phyloP scores from a whole-genome alignment of 2,329 filamentous ascomycete species.

The Aspergillus sclerotialis region DNA sequence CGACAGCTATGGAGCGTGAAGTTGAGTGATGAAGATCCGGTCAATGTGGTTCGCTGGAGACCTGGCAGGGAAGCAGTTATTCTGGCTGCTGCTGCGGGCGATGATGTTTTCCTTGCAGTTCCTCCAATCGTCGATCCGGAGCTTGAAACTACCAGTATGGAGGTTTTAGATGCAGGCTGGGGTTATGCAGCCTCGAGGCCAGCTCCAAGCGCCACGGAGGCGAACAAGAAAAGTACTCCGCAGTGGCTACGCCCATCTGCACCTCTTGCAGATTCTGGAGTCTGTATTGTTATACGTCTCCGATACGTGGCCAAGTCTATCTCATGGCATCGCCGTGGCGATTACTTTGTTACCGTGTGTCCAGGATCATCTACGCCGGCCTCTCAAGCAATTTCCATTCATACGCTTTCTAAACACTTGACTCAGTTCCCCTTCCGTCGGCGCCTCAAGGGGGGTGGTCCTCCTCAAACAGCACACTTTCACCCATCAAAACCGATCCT shows the following conservation, averaged over 20 bases:
- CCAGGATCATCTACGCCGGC: constrained; percentile 50
- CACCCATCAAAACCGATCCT: constrained; percentile 89
- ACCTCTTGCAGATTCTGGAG: constrained; percentile 64
- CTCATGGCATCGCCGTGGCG: constrained; percentile 87
- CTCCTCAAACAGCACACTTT: constrained; percentile 84
- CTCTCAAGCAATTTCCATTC: constrained; percentile 71
- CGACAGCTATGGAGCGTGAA: constrained; percentile 81
- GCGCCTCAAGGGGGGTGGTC: constrained; percentile 60
- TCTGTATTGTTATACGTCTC: constrained; percentile 74
- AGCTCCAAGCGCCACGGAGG: constrained; percentile 42
- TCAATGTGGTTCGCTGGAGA: constrained; percentile 84
- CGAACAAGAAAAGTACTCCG: constrained; percentile 63
- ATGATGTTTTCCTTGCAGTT: constrained; percentile 78
- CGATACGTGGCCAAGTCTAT: constrained; percentile 77
- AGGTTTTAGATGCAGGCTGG: constrained; percentile 80
- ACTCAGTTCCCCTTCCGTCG: constrained; percentile 90
- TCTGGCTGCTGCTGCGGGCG: constrained; percentile 74
- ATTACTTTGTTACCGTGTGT: constrained; percentile 89
- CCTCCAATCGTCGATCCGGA: constrained; percentile 67
- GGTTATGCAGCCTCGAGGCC: constrained; percentile 68
- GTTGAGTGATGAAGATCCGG: constrained; percentile 67
- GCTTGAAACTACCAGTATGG: constrained; percentile 65
- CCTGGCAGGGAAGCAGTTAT: constrained; percentile 74
- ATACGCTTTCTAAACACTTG: constrained; percentile 89
- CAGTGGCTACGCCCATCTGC: constrained; percentile 76